These are phyloP conservation scores for Fraxinus pennsylvanica DNA, from an alignment of 257 asterid species.

Conservation along the genomic window DNA sequence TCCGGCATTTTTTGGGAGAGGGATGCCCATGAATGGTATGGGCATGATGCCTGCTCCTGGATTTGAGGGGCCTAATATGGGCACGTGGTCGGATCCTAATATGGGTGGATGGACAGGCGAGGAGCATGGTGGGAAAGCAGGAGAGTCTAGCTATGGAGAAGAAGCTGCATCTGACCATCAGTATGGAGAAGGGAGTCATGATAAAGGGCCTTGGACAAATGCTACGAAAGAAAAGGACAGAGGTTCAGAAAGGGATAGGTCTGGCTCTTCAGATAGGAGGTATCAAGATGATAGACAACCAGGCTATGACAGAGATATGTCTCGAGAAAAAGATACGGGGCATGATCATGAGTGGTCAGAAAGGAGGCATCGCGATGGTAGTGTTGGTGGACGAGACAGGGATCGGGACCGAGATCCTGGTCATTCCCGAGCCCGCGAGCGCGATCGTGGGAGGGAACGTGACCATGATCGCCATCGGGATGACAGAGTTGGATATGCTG, in stretches of 20 bases:
- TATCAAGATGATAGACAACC: conserved; percentile 72
- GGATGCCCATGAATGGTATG: conserved; percentile 88
- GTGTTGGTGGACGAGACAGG: conserved; percentile 60
- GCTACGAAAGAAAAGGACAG: conserved; percentile 68
- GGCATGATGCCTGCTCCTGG: conserved; percentile 84
- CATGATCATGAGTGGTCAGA: conserved; percentile 64
- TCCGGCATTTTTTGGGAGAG: conserved; percentile 92
- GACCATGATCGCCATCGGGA: conserved; percentile 59
- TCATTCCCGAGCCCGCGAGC: conserved; percentile 52
- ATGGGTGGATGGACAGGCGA: conserved; percentile 88
- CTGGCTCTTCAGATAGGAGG: conserved; percentile 81
- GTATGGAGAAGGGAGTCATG: conserved; percentile 76
- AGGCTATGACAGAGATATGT: conserved; percentile 60
- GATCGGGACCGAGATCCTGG: conserved; percentile 50
- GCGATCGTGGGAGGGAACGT: conserved; percentile 46
- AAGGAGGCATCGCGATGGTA: conserved; percentile 60
- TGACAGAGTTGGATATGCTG: conserved; percentile 63
- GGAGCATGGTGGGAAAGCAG: conserved; percentile 79
- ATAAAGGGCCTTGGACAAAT: conserved; percentile 67
- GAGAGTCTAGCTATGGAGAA: conserved; percentile 90
- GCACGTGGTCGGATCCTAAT: conserved; percentile 84
- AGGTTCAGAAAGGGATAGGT: conserved; percentile 76
- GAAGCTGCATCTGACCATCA: conserved; percentile 92
- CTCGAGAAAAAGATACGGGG: conserved; percentile 52
- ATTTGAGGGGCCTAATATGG: conserved; percentile 78